phyloP scores from a whole-genome alignment of 1,284 basidiomycete genomes.

The Abortiporus biennis region DNA sequence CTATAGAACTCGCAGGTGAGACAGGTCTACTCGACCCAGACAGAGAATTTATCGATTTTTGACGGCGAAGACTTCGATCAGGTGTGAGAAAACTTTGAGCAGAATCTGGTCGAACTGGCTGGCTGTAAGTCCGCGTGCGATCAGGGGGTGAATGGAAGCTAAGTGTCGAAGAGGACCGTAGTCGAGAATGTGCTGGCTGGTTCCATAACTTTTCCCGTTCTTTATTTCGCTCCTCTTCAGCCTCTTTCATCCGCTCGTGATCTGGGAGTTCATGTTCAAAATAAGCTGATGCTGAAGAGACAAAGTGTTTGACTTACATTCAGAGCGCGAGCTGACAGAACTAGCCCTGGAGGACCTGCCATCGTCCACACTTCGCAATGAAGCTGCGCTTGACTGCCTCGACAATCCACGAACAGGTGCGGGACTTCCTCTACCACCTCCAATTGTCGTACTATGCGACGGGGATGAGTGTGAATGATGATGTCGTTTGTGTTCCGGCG shows the following conservation, averaged over 20 bases:
- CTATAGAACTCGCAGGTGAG: conserved; percentile 18
- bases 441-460: conserved; percentile 7
- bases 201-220: conserved; percentile 55
- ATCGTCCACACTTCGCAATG: conserved; percentile 31
- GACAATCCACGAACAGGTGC: no score
- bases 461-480: conserved; percentile 16
- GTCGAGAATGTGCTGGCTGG: conserved; percentile 30
- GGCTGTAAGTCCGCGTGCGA: conserved; percentile 20
- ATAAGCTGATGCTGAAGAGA: neutral
- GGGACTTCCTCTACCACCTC: conserved; percentile 17
- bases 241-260: conserved; percentile 35
- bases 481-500: conserved; percentile 8
- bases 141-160: conserved; percentile 17
- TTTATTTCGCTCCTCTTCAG: conserved; percentile 34
- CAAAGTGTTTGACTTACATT: conserved; percentile 28
- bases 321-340: conserved; percentile 39
- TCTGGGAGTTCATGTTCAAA: conserved; percentile 27
- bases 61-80: conserved; percentile 13
- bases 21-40: conserved; percentile 14
- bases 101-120: conserved; percentile 21
- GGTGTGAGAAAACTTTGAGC: conserved; percentile 18
- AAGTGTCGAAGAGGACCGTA: conserved; percentile 22
- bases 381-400: conserved; percentile 33
- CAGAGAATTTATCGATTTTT: conserved; percentile 16
- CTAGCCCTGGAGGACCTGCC: conserved; percentile 34